Evolutionary conservation across 345 rosid species (phyloP).

Genomic region (Hypericum perforatum): DNA sequence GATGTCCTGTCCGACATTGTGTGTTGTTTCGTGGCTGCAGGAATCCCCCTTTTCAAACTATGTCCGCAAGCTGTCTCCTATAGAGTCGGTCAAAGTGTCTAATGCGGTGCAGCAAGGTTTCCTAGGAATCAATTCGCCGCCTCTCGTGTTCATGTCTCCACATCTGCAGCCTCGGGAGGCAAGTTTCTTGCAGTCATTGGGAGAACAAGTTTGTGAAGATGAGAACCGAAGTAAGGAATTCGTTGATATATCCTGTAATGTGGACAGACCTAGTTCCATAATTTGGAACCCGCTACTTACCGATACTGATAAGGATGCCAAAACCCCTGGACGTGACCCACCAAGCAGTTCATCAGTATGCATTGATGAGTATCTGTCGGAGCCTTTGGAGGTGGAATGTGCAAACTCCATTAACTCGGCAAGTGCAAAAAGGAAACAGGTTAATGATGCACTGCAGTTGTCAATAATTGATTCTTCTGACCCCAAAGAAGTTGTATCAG

Average conservation of each 20-base stretch:
- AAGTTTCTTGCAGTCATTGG: constrained; percentile 12
- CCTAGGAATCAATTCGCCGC: constrained; percentile 35
- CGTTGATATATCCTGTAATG: constrained; percentile 3
- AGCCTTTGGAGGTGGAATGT: constrained; percentile 26
- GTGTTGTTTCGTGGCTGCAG: constrained; percentile 19
- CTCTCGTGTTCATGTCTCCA: constrained; percentile 41
- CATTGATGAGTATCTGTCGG: constrained; percentile 33
- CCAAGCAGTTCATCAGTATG: constrained; percentile 26
- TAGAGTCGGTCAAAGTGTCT: constrained; percentile 19
- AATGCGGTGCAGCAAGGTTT: constrained; percentile 26
- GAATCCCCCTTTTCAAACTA: constrained; percentile 37
- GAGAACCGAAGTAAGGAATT: constrained; percentile 12
- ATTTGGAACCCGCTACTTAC: constrained; percentile 5
- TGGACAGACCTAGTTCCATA: constrained; percentile 11
- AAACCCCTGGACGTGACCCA: constrained; percentile 15
- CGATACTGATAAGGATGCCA: constrained; percentile 4
- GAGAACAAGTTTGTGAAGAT: neutral
- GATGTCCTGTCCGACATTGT: neutral
- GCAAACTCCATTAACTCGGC: constrained; percentile 18
- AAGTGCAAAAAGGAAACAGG: constrained; percentile 12
- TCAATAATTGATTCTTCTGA: constrained; percentile 10
- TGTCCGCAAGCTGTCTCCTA: constrained; percentile 31
- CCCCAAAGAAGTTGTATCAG: constrained; percentile 2
- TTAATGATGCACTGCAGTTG: constrained; percentile 13
- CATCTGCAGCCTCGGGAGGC: constrained; percentile 18